A percentile compares a stretch with the other conserved stretches of the same genome.
These are phyloP conservation scores for Casaregolazyma suthepensis DNA, from an alignment of 1,139 yeast species.

Conservation along the genomic window DNA sequence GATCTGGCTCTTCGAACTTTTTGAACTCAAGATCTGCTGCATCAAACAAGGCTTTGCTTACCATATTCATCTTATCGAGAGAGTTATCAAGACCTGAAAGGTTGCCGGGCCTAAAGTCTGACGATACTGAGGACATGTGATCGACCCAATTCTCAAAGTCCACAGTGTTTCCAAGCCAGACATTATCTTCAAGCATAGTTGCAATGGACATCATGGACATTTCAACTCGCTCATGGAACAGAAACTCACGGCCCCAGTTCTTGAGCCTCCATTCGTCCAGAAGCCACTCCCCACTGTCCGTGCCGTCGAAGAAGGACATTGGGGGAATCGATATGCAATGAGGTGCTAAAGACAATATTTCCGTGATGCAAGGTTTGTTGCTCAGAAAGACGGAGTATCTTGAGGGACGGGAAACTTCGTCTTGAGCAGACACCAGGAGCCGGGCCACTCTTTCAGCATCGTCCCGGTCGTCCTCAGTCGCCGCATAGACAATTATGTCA, in stretches of 20 bases:
- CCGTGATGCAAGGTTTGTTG: background rate
- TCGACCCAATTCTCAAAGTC: conserved; percentile 39
- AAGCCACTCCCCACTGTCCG: conserved; percentile 18
- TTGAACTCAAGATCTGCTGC: background rate
- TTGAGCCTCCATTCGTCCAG: conserved; percentile 31
- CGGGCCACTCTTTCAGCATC: conserved; percentile 20
- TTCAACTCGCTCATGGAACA: conserved; percentile 71
- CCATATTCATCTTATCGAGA: conserved; percentile 2
- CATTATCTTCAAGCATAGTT: conserved; percentile 46
- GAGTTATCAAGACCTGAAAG: conserved; percentile 4
- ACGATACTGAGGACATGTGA: conserved; percentile 10
- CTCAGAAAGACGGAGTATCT: background rate
- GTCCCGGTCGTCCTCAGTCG: conserved; percentile 23
- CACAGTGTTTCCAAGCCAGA: conserved; percentile 76
- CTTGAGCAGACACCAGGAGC: conserved; percentile 25
- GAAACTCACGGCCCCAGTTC: conserved; percentile 70
- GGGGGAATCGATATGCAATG: conserved; percentile 5
- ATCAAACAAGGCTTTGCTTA: conserved; percentile 2
- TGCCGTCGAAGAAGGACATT: conserved; percentile 9
- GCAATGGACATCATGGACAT: conserved; percentile 81
- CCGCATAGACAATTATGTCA: conserved; percentile 61
- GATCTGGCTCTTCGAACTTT: background rate
- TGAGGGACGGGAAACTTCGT: conserved; percentile 21
- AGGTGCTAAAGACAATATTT: background rate
- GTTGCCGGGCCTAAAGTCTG: conserved; percentile 6